Percentiles rank a stretch among this genome's conserved stretches.
Evolutionary conservation across 495 filamentous ascomycete genomes (phyloP).

Genomic region (Aspergillus heteromorphus): DNA sequence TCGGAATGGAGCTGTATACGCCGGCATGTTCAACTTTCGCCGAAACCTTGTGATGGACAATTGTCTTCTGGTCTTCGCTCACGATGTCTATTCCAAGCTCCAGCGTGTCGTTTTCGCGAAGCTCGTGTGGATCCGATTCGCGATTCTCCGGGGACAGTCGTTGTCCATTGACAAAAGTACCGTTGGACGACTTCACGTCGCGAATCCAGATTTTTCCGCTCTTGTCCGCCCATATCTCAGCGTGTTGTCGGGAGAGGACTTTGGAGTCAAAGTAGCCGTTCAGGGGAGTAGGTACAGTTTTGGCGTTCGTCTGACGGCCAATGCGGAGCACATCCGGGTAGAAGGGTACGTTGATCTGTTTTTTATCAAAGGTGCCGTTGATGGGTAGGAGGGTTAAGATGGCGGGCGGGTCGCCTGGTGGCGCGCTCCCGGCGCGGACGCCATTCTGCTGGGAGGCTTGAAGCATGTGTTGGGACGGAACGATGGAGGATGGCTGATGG

Average conservation of each 20-base stretch:
- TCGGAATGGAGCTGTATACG: slow-evolving; percentile 58
- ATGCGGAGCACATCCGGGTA: slow-evolving; percentile 85
- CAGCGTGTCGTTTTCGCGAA: slow-evolving; percentile 80
- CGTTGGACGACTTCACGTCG: slow-evolving; percentile 97
- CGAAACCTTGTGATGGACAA: slow-evolving; percentile 96
- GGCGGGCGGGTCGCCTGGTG: slow-evolving; percentile 55
- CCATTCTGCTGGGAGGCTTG: slow-evolving; percentile 61
- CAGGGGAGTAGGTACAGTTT: slow-evolving; percentile 79
- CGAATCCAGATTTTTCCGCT: slow-evolving; percentile 90
- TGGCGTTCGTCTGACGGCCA: slow-evolving; percentile 93
- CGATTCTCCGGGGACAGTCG: slow-evolving; percentile 86
- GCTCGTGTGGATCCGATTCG: slow-evolving; percentile 89
- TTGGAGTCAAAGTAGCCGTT: slow-evolving; percentile 99
- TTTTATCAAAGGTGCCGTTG: slow-evolving; percentile 93
- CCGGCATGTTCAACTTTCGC: slow-evolving; percentile 95
- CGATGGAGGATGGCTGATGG: slow-evolving; percentile 67
- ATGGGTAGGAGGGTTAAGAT: slow-evolving; percentile 78
- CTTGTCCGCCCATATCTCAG: slow-evolving; percentile 90
- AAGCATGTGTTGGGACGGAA: slow-evolving; percentile 66
- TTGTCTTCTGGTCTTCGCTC: slow-evolving; percentile 94
- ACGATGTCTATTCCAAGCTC: slow-evolving; percentile 98
- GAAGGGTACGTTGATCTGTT: slow-evolving; percentile 88
- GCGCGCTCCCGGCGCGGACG: slow-evolving; percentile 49
- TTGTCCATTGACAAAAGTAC: slow-evolving; percentile 94
- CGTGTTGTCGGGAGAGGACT: slow-evolving; percentile 91